Percentiles rank a stretch among this genome's conserved stretches.
phyloP scores from a whole-genome alignment of 2,329 filamentous ascomycete species.

The Aspergillus arachidicola region DNA sequence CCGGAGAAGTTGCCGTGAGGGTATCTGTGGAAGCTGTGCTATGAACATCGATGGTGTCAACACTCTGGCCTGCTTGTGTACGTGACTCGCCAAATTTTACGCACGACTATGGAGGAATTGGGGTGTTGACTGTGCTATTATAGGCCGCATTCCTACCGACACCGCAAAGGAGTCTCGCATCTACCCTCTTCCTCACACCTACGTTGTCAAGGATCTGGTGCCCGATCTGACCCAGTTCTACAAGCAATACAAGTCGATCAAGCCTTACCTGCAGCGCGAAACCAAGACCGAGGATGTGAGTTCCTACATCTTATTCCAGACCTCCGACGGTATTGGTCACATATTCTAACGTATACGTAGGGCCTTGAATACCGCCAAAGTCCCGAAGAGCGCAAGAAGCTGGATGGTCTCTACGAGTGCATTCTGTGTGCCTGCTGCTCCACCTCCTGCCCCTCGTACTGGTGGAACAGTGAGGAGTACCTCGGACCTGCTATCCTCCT shows the following conservation, averaged over 20 bases:
- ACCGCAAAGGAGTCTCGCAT: slow-evolving; percentile 81
- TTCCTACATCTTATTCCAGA: slow-evolving; percentile 20
- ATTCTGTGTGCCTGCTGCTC: slow-evolving; percentile 99
- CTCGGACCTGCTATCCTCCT: slow-evolving; percentile 94
- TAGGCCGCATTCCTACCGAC: slow-evolving; percentile 91
- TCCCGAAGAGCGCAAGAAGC: slow-evolving; percentile 90
- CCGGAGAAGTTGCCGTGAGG: slow-evolving; percentile 92
- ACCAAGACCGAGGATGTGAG: slow-evolving; percentile 81
- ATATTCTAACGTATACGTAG: slow-evolving; percentile 48
- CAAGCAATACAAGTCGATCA: slow-evolving; percentile 99
- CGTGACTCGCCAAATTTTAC: slow-evolving; percentile 41
- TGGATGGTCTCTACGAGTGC: slow-evolving; percentile 98
- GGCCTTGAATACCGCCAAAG: slow-evolving; percentile 90
- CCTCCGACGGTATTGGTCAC: neutral
- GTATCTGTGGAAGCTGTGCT: slow-evolving; percentile 96
- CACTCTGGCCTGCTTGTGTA: slow-evolving; percentile 96
- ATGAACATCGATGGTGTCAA: slow-evolving; percentile 99
- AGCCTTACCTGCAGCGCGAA: slow-evolving; percentile 94
- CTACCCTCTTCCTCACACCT: slow-evolving; percentile 97
- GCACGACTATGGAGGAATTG: neutral
- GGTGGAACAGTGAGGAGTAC: slow-evolving; percentile 99
- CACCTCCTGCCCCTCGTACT: slow-evolving; percentile 99
- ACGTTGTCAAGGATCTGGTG: slow-evolving; percentile 98
- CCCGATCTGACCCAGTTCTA: slow-evolving; percentile 98
- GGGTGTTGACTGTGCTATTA: slow-evolving; percentile 19